Conservation (phyloP, 345 rosid genomes). For the Eucalyptus microcorys region DNA sequence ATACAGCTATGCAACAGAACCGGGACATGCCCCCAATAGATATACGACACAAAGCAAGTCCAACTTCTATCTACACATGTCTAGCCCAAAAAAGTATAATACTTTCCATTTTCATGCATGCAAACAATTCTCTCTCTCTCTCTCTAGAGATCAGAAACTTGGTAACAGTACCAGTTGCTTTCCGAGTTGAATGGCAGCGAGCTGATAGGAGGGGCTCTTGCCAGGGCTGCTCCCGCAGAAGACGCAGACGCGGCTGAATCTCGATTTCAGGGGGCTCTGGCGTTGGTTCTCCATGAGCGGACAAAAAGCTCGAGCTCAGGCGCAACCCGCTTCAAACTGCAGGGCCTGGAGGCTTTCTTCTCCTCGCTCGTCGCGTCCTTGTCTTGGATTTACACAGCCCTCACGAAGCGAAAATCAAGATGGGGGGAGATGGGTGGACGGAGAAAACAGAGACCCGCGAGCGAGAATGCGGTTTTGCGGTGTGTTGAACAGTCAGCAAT, state of each 20-base stretch:
- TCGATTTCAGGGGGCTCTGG: conserved; percentile 14
- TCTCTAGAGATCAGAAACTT: not conserved
- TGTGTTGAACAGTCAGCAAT: not conserved
- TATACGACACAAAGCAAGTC: not conserved
- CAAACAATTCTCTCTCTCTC: not conserved
- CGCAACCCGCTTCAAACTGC: not conserved
- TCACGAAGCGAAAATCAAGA: not conserved
- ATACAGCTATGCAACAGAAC: not conserved
- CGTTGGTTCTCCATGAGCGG: conserved; percentile 29
- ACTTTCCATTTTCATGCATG: not conserved
- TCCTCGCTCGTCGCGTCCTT: not conserved
- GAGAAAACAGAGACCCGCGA: not conserved
- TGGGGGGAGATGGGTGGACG: not conserved
- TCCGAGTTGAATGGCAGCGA: conserved; percentile 65
- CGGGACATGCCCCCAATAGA: not conserved
- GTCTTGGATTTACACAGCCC: not conserved
- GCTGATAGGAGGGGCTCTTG: conserved; percentile 59
- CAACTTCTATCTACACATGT: not conserved
- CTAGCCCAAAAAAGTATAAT: not conserved
- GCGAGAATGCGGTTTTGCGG: not conserved
- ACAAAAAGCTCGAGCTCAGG: not conserved
- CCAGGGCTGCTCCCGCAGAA: conserved; percentile 80
- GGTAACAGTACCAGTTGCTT: conserved; percentile 35
- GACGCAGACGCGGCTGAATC: conserved; percentile 60
- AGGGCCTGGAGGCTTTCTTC: not conserved